Evolutionary conservation across 768 basidiomycete species (phyloP).

Genomic region (Amanita pallidorosea): DNA sequence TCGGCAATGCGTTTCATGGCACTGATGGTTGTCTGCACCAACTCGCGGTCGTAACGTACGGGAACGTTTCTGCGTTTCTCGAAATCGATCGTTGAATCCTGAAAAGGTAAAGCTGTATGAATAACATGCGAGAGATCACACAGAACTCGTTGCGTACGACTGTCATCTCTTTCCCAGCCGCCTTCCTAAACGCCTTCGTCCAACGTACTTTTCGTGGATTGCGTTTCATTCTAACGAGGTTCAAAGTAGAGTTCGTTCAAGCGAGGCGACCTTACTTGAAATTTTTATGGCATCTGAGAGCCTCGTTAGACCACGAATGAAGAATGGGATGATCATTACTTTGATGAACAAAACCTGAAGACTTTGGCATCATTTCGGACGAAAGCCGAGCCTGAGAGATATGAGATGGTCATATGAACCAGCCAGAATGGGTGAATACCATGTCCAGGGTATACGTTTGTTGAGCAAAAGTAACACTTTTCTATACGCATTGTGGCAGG

Average conservation of each 20-base stretch:
- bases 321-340: constrained; percentile 39
- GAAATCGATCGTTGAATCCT: constrained; percentile 99
- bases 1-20: constrained; percentile 94
- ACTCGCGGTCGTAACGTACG: constrained; percentile 91
- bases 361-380: constrained; percentile 98
- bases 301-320: not conserved
- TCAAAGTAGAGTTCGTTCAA: not conserved
- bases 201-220: constrained; percentile 98
- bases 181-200: constrained; percentile 99
- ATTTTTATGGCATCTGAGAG: constrained; percentile 88
- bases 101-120: not conserved
- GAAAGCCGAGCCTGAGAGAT: constrained; percentile 68
- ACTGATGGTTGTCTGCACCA: constrained; percentile 86
- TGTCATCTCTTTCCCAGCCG: constrained; percentile 99
- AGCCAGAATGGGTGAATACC: constrained; percentile 30
- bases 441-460: constrained; percentile 93
- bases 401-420: not conserved
- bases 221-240: constrained; percentile 78
- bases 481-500: constrained; percentile 71
- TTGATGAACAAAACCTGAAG: constrained; percentile 96
- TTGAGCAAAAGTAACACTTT: constrained; percentile 98
- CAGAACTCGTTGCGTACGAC: constrained; percentile 49
- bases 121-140: not conserved
- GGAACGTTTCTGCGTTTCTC: constrained; percentile 98
- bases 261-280: constrained; percentile 67